Evolutionary conservation across 805 yeast genomes (phyloP), one percentile per base, ranked within the genome.

Genomic region (Pachysolen tannophilus): DNA sequence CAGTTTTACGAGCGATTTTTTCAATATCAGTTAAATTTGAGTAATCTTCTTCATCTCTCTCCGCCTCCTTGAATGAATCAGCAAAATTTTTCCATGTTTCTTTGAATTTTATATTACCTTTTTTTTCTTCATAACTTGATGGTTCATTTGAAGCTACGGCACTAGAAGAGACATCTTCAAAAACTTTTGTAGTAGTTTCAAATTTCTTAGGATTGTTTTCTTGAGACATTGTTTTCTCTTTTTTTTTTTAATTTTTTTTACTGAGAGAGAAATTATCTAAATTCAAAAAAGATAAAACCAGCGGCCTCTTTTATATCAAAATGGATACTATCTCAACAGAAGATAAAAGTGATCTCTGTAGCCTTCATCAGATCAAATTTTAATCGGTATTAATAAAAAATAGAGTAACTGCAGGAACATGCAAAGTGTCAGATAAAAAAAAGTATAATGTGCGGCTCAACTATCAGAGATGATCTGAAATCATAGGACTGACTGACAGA

Each of bases 1-100:
- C 76, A 3, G 30, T 34, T 30, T 35, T 35, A 21, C 26, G 26
- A 26, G 30, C 30, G 26, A 34, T 34, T 20, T 30, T 35, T 15
- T 35, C 38, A n/a, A 35, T 20, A 9, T 25, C 32, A 4, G 38
- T 30, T 14, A 35, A 20, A 26, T 34, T 34, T 20, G 30, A 34
- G 11, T 33, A 30, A 28, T 35, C 26, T 20, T 35, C 34, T 15
- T 35, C 30, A 20, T 30, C 31, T 10, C 30, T 9, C 15, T 35
- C 13, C 38, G 30, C 26, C 14, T 30, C 34, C 26, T 26, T 35
- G 28, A 35, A 35, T n/a, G 32, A 26, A 28, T 35, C 38, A 8
- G 26, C 13, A 16, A 35, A 30, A 14, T 23, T 11, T 7, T 23
- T 14, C 10, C 10, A 23, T 23, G 26, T 11, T 5, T 23, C 13